A percentile compares a stretch with the other conserved stretches of the same genome.
These are phyloP conservation scores for Scedosporium aurantiacum DNA, from an alignment of 2,329 filamentous ascomycete species.

Conservation along the genomic window DNA sequence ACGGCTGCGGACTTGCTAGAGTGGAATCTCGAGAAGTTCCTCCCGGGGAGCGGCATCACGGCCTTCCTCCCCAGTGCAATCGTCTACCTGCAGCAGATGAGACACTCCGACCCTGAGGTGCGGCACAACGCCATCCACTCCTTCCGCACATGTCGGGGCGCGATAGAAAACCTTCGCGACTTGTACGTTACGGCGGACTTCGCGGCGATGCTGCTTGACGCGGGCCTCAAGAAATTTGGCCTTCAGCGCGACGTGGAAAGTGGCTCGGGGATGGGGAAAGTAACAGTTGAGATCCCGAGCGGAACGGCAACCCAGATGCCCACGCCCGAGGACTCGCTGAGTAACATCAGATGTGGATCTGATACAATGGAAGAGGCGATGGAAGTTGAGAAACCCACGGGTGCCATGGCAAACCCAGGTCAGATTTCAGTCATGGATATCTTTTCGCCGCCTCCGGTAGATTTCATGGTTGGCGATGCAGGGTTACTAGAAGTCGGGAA, in stretches of 20 bases:
- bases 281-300: neutral
- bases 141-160: conserved; percentile 57
- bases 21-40: neutral
- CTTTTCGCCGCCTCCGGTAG: neutral
- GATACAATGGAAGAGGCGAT: neutral
- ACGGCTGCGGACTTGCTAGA: neutral
- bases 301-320: neutral
- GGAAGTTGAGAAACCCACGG: neutral
- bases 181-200: conserved; percentile 59
- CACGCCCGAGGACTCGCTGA: neutral
- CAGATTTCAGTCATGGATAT: neutral
- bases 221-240: conserved; percentile 67
- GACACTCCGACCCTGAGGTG: conserved; percentile 49
- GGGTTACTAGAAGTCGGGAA: neutral
- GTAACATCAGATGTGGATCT: neutral
- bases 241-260: neutral
- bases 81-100: conserved; percentile 57
- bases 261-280: no score
- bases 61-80: conserved; percentile 38
- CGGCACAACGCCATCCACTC: conserved; percentile 48
- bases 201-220: conserved; percentile 79
- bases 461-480: neutral
- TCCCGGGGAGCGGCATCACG: neutral
- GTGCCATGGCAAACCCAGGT: neutral
- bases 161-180: conserved; percentile 52